These are phyloP conservation scores for Trametes cubensis DNA, from an alignment of 768 basidiomycete genomes.

Conservation along the genomic window DNA sequence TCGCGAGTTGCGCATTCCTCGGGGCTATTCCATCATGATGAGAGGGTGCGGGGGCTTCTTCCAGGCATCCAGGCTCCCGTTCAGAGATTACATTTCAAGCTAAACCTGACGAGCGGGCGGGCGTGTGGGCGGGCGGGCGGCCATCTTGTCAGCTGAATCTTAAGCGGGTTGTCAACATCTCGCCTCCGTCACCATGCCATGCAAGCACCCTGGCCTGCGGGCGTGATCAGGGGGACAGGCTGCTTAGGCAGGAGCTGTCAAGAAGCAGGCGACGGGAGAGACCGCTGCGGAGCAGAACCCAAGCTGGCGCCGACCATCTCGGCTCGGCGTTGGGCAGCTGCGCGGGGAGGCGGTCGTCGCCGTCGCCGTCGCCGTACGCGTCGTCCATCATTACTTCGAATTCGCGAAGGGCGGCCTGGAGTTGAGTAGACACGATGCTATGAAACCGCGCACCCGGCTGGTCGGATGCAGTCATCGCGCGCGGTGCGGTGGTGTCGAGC, in stretches of 20 bases:
- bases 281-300: not conserved
- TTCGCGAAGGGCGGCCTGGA: constrained; percentile 14
- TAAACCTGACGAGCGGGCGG: constrained; percentile 1
- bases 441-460: not conserved
- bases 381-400: not conserved
- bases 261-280: not conserved
- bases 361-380: no score
- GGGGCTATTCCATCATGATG: constrained; percentile 14
- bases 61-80: constrained; percentile 13
- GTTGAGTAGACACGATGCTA: constrained; percentile 24
- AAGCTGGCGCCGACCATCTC: no score
- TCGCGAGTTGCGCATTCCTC: not conserved
- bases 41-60: not conserved
- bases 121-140: not conserved
- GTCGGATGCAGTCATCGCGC: constrained; percentile 1
- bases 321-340: no score
- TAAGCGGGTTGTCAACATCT: constrained; percentile 5
- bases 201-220: not conserved
- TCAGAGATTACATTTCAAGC: constrained; percentile 13
- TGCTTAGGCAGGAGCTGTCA: constrained; percentile 18
- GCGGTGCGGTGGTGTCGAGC: not conserved
- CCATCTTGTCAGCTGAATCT: constrained; percentile 6
- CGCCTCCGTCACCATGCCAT: not conserved
- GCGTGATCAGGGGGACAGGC: constrained; percentile 8
- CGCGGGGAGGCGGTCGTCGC: no score